Evolutionary conservation across 2,329 filamentous ascomycete species (phyloP), one percentile per base, ranked within the genome.

Genomic region (Clonostachys chloroleuca): DNA sequence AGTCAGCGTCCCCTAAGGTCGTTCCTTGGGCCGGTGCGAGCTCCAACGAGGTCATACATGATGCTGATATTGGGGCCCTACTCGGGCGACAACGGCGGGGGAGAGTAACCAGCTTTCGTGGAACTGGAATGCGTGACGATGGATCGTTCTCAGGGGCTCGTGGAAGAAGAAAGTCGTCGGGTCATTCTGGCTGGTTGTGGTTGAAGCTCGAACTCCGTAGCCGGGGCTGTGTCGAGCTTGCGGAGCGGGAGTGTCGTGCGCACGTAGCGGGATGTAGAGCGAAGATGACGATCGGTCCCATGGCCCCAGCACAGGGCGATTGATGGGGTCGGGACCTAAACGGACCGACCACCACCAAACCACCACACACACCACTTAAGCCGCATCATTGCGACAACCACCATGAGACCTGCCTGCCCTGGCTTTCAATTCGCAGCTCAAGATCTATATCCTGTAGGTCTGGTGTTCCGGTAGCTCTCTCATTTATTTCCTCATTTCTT

Each of bases 61-160:
- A 4, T 49, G 44, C 37, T 34, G 43, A 24, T 33, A 34, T 24
- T 33, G 47, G 44, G 39, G 44, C 43, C 47, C 47, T 44, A 46
- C 43, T 40, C 44, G 47, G 47, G 43, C 43, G 47, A 44, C 34
- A 43, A 46, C 43, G 36, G 44, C 24, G 24, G 16, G 42, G 24
- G 16, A 6, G 30, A 44, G 24, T 16, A 20, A 18, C 10, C 42
- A 16, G 42, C 17, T 35, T 33, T 18, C 16, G 14, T 10, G 33
- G 42, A n/a, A 12, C 24, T 12, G 13, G 12, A 20, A 20, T 36
- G 30, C 10, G 33, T 33, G n/a, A 18, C n/a, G 40, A 41, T 41
- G 40, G 17, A 18, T 13, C 16, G 40, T 17, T 41, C 13, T 14
- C 10, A 20, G 40, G 16, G 16, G 13, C 4, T 17, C 16, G 10